Base-by-base conservation (phyloP, 2,329 filamentous ascomycete genomes). In the Pseudonectria buxi region DNA sequence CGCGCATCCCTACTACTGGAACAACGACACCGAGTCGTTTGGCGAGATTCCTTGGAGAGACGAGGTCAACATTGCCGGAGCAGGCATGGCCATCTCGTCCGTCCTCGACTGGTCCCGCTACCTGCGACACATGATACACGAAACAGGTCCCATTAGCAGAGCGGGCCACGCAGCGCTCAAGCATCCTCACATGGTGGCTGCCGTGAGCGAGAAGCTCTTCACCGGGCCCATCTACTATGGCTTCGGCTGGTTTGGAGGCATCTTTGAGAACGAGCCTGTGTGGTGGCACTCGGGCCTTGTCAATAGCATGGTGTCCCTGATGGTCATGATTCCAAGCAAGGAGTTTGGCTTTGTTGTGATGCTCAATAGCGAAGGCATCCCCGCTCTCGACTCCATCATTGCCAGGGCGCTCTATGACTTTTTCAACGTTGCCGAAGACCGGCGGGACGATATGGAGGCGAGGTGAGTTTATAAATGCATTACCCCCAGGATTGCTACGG, bases 61-160 rank as follows among this genome's bases (percentile, higher is more conserved):
- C 24, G 30, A 37, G 14, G 32, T 12, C 7, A 44, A 34, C 6
- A 44, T 41, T 15, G 34, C 30, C 10, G 37, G 43, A 1, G 67
- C 68, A 0, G 70, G 69, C 0, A 59, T 57, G 12, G 57, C 70
- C 14, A 56, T 66, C 25, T 63, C 56, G 0, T 63, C 54, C 16
- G 60, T 65, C 5, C 24, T 50, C 0, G 63, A 67, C 38, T 67
- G 64, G 44, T 54, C 61, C 6, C 52, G 48, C 30, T 61, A 56
- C 29, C 49, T 61, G 13, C 51, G 49, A 14, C 39, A 47, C 24
- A 61, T 61, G 57, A 54, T 61, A 26, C 28, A 41, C 3, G 56
- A 54, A 32, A 39, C 44, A 0, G 49, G 43, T 0, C 56, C 55
- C 0, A 36, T 59, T 0, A 58, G 56, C 2, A 46, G 43, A 14